phyloP scores from a whole-genome alignment of 2,329 filamentous ascomycete species.

The Aspergillus caelatus region DNA sequence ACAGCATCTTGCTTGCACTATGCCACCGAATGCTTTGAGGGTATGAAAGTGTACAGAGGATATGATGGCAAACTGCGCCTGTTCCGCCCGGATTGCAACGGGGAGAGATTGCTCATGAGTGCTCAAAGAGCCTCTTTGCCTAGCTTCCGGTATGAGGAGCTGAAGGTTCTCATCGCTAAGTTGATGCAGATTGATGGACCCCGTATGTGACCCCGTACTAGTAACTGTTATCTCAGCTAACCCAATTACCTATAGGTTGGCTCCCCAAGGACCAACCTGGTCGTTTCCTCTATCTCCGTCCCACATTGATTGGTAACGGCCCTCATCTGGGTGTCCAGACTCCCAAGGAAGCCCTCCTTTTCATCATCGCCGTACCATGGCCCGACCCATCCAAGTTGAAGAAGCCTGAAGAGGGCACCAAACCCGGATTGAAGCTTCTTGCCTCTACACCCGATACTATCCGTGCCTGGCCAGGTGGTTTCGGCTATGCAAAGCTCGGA shows the following conservation, averaged over 20 bases:
- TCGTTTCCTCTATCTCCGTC: constrained; percentile 82
- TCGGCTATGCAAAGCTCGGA: constrained; percentile 88
- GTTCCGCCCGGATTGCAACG: constrained; percentile 77
- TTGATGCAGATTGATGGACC: constrained; percentile 68
- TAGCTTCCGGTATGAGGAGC: constrained; percentile 68
- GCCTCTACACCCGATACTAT: constrained; percentile 81
- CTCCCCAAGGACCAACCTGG: constrained; percentile 63
- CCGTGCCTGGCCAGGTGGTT: constrained; percentile 90
- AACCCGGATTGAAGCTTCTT: constrained; percentile 64
- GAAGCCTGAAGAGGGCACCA: constrained; percentile 23
- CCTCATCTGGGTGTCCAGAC: constrained; percentile 77
- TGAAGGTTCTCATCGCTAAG: constrained; percentile 72
- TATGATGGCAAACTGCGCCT: constrained; percentile 72
- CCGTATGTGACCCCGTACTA: constrained; percentile 47
- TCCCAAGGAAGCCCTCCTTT: constrained; percentile 84
- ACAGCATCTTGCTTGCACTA: constrained; percentile 84
- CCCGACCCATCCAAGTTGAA: constrained; percentile 35
- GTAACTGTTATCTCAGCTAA: background rate
- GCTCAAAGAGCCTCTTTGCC: constrained; percentile 72
- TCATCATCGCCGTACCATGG: constrained; percentile 66
- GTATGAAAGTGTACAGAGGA: constrained; percentile 72
- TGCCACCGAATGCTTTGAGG: constrained; percentile 89
- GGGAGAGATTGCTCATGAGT: constrained; percentile 61
- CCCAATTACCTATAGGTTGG: constrained; percentile 62
- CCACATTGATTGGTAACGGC: constrained; percentile 83